Base-by-base conservation (phyloP, 2,329 filamentous ascomycete species). In the Monilinia laxa region DNA sequence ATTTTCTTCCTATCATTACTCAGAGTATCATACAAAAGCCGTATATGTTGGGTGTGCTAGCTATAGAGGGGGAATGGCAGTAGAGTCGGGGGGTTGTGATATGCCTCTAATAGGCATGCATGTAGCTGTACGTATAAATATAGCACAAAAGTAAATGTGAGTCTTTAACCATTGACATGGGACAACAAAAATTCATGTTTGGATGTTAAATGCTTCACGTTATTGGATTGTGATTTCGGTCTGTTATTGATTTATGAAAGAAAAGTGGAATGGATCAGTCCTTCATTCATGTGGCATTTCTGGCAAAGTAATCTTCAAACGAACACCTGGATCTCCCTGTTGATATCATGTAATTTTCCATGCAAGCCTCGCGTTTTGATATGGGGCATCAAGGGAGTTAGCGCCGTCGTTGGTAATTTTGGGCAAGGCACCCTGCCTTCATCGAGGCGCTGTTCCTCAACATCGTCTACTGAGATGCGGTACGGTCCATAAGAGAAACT, bases 101-200 rank as follows among this genome's bases (percentile, higher is more conserved):
- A 31, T 47, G 20, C 57, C 35, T 23, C 20, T 35, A 35, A 35
- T 16, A n/a, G 18, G 42, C 42, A 35, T 23, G 9, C 20, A 47
- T 47, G 7, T 7, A 20, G 20, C 11, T 60, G 57, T 60, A 51
- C 7, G 20, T 38, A 60, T 49, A 47, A 42, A n/a, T 9, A 47
- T 6, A 47, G 11, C 7, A 23, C 20, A 38, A 38, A 60, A 51
- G 28, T 20, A 49, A 51, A 49, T 16, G 42, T 23, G 14, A 23
- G 12, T 60, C 14, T 25, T 18, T 7, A 35, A 2, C 45, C 28
- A 38, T 31, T 23, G 28, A 9, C 7, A 35, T 18, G 35, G 16
- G 10, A n/a, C 18, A 59, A 47, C 35, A 49, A 60, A 60, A 60
- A 12, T 60, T 60, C 49, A 60, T 28, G 23, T 20, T 38, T 51